Base-by-base conservation (phyloP, 2,329 filamentous ascomycete genomes). In the Chaetomium strumarium region DNA sequence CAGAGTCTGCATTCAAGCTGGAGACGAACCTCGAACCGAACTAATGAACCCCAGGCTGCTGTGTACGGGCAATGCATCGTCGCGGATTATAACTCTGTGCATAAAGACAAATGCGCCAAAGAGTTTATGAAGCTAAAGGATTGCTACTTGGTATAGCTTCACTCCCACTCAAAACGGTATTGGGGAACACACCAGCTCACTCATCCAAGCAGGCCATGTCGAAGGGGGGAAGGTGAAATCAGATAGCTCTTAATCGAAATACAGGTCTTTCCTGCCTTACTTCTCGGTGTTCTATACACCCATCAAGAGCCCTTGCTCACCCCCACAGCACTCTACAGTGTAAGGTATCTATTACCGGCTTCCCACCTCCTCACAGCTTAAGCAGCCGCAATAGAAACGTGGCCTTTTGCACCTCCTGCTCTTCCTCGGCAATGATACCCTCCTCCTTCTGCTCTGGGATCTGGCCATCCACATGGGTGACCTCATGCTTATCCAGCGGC, bases 51-150 rank as follows among this genome's bases (percentile, higher is more conserved):
- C 17, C n/a, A 97, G 92, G 86, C 89, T 48, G 78, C 89, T 2
- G 75, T 81, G 12, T 99, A 97, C 65, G 93, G 92, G 60, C 91
- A 90, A 75, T 99, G 93, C 67, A 84, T 99, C 58, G 80, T 92
- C 46, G 81, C 83, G 37, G 92, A 97, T 66, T 97, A 95, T 71
- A 92, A 92, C 66, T 82, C 90, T 4, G 82, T 96, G 3, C 81
- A 90, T 62, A 95, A 95, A 66, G 89, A 96, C 66, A 93, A 93
- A 75, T 99, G 93, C 65, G 77, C 78, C 5, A 83, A 82, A 53
- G 90, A 96, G 65, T 97, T 99, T 62, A 75, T 93, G 69, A 83
- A 74, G 59, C 69, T 97, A 45, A 96, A 95, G 68, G 78, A 95
- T 60, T 97, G 92, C 66, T 95, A 90, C 66, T 64, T 95, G 64